Evolutionary conservation across 2,329 filamentous ascomycete genomes (phyloP).

Genomic region (Arthroderma sp.): DNA sequence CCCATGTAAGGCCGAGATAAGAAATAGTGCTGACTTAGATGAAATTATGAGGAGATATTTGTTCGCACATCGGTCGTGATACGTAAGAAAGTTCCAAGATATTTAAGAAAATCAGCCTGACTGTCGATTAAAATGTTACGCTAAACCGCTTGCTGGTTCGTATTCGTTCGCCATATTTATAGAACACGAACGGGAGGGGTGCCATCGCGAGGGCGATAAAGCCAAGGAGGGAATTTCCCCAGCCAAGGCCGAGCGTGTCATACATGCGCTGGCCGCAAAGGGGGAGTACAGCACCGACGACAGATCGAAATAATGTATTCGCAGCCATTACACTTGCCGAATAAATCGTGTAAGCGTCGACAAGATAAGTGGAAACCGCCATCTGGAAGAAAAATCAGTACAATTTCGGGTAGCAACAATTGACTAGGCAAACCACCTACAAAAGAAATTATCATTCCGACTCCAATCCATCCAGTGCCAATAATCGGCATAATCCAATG

Average conservation of each 20-base stretch:
- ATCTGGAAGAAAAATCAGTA: conserved; percentile 35
- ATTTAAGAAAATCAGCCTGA: background rate
- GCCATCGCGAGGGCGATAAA: conserved; percentile 41
- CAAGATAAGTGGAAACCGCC: conserved; percentile 49
- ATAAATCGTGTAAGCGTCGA: conserved; percentile 39
- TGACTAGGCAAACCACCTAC: background rate
- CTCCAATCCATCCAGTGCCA: conserved; percentile 42
- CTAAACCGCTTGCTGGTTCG: conserved; percentile 14
- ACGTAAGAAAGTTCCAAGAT: background rate
- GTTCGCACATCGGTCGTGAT: too few relatives aligned
- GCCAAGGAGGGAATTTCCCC: conserved; percentile 43
- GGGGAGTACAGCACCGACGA: conserved; percentile 47
- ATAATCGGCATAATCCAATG: conserved; percentile 51
- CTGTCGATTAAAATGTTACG: conserved; percentile 3
- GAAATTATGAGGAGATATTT: too few relatives aligned
- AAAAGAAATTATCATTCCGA: conserved; percentile 34
- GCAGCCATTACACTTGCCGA: conserved; percentile 41
- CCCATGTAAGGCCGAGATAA: too few relatives aligned
- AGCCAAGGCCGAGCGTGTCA: conserved; percentile 32
- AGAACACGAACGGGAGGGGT: conserved; percentile 25
- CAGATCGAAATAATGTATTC: conserved; percentile 41
- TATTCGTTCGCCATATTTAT: conserved; percentile 24
- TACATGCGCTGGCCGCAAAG: conserved; percentile 46
- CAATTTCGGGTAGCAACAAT: background rate
- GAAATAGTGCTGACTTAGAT: too few relatives aligned